Conservation (phyloP, 345 rosid species). For the Aurinia saxatilis region DNA sequence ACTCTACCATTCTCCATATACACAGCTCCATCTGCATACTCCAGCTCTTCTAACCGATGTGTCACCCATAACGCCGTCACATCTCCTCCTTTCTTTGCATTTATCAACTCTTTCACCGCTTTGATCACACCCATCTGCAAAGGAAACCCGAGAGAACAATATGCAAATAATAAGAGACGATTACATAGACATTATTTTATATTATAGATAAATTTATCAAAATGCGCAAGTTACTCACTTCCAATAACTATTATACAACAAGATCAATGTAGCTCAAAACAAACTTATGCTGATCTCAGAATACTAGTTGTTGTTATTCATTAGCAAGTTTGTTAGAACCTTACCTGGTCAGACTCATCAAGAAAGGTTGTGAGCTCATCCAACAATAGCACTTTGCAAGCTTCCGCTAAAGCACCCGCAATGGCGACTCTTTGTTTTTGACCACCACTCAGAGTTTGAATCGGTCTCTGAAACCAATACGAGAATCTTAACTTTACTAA, state of each 20-base stretch:
- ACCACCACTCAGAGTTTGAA: conserved; percentile 97
- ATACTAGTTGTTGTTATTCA: not conserved
- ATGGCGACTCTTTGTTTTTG: conserved; percentile 95
- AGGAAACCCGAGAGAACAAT: not conserved
- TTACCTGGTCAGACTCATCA: conserved; percentile 83
- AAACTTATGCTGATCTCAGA: not conserved
- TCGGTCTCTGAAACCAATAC: conserved; percentile 55
- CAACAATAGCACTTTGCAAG: conserved; percentile 71
- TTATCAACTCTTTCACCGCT: conserved; percentile 58
- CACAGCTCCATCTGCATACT: conserved; percentile 82
- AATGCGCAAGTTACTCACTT: not conserved
- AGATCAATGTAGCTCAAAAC: not conserved
- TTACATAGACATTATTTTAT: not conserved
- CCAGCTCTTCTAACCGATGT: conserved; percentile 85
- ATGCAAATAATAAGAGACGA: not conserved
- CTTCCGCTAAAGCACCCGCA: conserved; percentile 96
- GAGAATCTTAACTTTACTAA: not conserved
- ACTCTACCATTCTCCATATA: conserved; percentile 94
- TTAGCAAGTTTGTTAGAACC: not conserved
- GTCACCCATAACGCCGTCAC: conserved; percentile 93
- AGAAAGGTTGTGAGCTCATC: conserved; percentile 95
- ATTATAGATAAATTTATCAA: not conserved
- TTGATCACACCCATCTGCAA: conserved; percentile 77
- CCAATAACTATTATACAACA: not conserved
- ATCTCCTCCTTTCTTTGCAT: conserved; percentile 41